Percentiles rank a stretch among this genome's conserved stretches.
phyloP scores from a whole-genome alignment of 73 alveolate species.

The Paraurostyla sp. region DNA sequence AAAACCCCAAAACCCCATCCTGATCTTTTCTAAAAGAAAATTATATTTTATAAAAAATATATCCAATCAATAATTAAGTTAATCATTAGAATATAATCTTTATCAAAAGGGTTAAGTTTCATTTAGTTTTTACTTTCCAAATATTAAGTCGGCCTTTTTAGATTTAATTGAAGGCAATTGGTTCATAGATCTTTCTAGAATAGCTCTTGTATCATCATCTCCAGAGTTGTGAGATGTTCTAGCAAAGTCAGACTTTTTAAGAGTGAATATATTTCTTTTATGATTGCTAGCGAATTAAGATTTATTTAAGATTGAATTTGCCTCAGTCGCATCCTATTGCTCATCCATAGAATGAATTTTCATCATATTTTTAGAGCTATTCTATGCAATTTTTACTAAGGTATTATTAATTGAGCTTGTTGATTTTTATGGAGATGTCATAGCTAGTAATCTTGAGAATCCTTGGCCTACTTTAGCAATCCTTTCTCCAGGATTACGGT shows the following conservation, averaged over 20 bases:
- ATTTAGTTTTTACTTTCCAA: background rate
- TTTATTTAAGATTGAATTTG: too few species aligned
- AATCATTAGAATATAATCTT: background rate
- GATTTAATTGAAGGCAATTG: background rate
- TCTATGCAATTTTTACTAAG: background rate
- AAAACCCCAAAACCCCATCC: background rate
- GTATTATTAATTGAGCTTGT: background rate
- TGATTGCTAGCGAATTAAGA: too few species aligned
- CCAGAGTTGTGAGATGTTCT: too few species aligned
- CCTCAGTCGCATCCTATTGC: background rate
- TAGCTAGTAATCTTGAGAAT: slow-evolving; percentile 89
- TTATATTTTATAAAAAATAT: too few species aligned
- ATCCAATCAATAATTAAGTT: background rate
- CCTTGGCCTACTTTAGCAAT: slow-evolving; percentile 90
- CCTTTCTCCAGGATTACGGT: slow-evolving; percentile 85
- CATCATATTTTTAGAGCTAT: background rate
- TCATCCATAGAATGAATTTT: background rate
- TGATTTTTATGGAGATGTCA: slow-evolving; percentile 77
- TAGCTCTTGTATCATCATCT: background rate
- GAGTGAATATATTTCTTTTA: too few species aligned
- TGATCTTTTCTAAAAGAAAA: background rate
- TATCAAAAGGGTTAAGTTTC: too few species aligned
- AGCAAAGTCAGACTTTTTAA: too few species aligned
- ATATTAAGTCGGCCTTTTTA: background rate
- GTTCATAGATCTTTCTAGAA: background rate